Evolutionary conservation across 1,284 basidiomycete genomes (phyloP).

Genomic region (Apiotrichum laibachii): DNA sequence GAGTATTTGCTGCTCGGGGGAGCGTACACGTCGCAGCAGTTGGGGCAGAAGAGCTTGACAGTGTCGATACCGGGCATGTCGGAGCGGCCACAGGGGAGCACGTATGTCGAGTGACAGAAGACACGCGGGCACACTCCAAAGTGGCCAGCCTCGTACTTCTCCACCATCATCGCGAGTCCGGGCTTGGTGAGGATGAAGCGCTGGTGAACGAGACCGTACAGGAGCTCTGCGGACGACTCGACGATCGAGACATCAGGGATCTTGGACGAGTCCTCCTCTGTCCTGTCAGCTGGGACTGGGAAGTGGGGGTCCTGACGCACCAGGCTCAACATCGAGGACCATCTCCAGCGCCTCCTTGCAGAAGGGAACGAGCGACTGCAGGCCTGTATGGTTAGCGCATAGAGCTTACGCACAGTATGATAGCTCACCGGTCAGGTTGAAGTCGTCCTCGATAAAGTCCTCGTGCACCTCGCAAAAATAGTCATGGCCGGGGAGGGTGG

Average conservation of each 20-base stretch:
- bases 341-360: constrained; percentile 99
- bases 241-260: constrained; percentile 89
- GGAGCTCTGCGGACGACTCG: constrained; percentile 92
- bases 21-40: constrained; percentile 94
- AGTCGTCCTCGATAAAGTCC: constrained; percentile 99
- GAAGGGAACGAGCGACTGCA: constrained; percentile 92
- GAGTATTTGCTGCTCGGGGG: constrained; percentile 95
- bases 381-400: constrained; percentile 55
- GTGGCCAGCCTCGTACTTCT: constrained; percentile 89
- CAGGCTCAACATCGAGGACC: constrained; percentile 99
- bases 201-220: constrained; percentile 97
- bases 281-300: constrained; percentile 5
- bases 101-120: constrained; percentile 83
- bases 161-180: constrained; percentile 94
- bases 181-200: constrained; percentile 93
- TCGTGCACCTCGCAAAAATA: constrained; percentile 98
- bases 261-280: constrained; percentile 83
- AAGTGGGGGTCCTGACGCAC: constrained; percentile 55
- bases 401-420: too few relatives aligned
- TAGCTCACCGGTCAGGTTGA: constrained; percentile 72
- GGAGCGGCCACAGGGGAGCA: constrained; percentile 92
- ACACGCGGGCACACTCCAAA: constrained; percentile 96
- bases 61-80: constrained; percentile 98
- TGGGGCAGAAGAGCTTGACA: constrained; percentile 97
- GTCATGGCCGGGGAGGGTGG: constrained; percentile 95